Evolutionary conservation across 345 rosid genomes (phyloP).

Genomic region (Sapria himalayana): DNA sequence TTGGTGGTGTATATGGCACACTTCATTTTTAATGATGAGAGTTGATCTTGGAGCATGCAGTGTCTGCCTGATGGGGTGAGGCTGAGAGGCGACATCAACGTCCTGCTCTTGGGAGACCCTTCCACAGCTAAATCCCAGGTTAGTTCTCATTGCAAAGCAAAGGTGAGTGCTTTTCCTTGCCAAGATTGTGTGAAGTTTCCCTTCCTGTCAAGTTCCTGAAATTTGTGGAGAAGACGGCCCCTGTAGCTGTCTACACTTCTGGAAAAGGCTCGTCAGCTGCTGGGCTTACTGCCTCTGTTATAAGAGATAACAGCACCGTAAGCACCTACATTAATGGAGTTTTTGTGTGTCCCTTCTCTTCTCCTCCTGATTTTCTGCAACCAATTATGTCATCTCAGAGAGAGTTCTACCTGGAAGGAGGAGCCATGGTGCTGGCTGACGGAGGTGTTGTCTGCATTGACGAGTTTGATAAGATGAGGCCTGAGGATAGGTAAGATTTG

Average conservation of each 20-base stretch:
- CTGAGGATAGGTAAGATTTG: conserved; percentile 96
- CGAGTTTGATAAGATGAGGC: conserved; percentile 97
- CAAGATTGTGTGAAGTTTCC: conserved; percentile 9
- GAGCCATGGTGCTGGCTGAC: conserved; percentile 98
- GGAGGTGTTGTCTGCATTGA: conserved; percentile 97
- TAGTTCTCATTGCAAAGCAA: conserved; percentile 1
- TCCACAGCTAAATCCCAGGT: conserved; percentile 99
- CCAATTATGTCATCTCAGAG: conserved; percentile 25
- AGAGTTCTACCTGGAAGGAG: conserved; percentile 97
- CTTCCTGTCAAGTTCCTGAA: conserved; percentile 49
- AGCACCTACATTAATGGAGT: too few relatives aligned
- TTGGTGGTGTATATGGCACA: neutral
- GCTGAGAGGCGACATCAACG: conserved; percentile 90
- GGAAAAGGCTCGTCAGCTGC: conserved; percentile 98
- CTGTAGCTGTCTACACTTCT: conserved; percentile 89
- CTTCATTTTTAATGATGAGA: conserved; percentile 2
- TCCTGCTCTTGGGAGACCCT: conserved; percentile 85
- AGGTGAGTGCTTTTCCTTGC: conserved; percentile 8
- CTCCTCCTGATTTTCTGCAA: neutral
- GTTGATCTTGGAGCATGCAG: conserved; percentile 14
- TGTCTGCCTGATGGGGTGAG: conserved; percentile 80
- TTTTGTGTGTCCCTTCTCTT: too few relatives aligned
- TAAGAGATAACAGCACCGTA: conserved; percentile 70
- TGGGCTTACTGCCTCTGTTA: conserved; percentile 93
- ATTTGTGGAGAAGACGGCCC: conserved; percentile 95